A percentile compares a stretch with the other conserved stretches of the same genome.
Evolutionary conservation across 2,329 filamentous ascomycete genomes (phyloP).

Genomic region (Exserohilum rostratum): DNA sequence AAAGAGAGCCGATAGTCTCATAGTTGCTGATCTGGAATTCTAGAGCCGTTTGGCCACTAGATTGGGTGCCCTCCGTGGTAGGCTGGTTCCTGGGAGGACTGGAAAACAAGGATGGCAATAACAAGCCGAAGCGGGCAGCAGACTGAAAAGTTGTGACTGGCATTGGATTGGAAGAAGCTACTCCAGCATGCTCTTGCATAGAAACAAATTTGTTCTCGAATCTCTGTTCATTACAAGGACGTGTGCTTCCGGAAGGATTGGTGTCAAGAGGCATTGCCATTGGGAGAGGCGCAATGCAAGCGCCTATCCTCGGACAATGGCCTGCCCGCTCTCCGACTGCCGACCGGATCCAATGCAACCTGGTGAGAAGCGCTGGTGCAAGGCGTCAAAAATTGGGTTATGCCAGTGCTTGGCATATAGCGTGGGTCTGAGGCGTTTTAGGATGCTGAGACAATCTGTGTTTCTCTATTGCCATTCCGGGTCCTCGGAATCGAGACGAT

Average conservation of each 20-base stretch:
- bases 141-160: neutral
- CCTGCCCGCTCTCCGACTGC: neutral
- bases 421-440: conserved; percentile 9
- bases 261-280: too few species aligned
- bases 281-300: too few species aligned
- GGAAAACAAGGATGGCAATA: neutral
- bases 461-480: neutral
- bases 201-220: neutral
- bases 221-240: too few species aligned
- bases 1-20: neutral
- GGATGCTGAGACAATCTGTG: conserved; percentile 16
- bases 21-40: neutral
- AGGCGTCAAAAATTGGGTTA: conserved; percentile 7
- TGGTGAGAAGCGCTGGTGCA: conserved; percentile 5
- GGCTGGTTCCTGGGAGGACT: neutral
- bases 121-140: neutral
- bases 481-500: neutral
- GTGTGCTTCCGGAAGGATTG: neutral
- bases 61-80: neutral
- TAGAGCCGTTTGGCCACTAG: neutral
- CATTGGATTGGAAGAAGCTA: neutral
- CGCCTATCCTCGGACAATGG: too few species aligned
- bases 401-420: conserved; percentile 10
- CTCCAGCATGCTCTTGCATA: neutral
- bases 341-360: neutral